These are phyloP conservation scores for Xylariaceae sp. DNA, from an alignment of 2,329 filamentous ascomycete genomes.

Conservation along the genomic window DNA sequence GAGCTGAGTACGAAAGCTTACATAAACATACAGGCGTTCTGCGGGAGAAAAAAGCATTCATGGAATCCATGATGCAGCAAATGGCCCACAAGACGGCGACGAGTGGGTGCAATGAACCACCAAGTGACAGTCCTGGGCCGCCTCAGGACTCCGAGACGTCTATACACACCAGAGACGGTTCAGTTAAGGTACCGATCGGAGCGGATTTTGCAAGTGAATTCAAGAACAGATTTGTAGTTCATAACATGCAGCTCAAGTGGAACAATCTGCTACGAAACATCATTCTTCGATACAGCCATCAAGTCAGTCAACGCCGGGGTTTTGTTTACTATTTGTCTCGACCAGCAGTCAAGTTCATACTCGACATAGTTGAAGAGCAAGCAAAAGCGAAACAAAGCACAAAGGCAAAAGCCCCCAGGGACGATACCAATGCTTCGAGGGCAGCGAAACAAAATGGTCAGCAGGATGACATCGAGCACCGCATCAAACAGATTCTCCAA, in stretches of 20 bases:
- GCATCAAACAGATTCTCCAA: constrained; percentile 79
- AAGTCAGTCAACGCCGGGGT: constrained; percentile 90
- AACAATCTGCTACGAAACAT: constrained; percentile 95
- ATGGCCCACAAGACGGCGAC: constrained; percentile 39
- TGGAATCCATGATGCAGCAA: constrained; percentile 57
- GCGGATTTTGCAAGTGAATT: constrained; percentile 91
- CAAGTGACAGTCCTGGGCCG: constrained; percentile 22
- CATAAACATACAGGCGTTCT: constrained; percentile 55
- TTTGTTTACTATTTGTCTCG: constrained; percentile 98
- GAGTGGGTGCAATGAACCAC: constrained; percentile 23
- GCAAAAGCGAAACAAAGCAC: constrained; percentile 61
- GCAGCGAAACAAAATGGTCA: constrained; percentile 52
- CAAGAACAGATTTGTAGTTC: constrained; percentile 96
- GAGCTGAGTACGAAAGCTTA: constrained; percentile 60
- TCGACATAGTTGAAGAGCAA: constrained; percentile 96
- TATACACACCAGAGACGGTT: constrained; percentile 54
- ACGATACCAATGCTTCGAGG: constrained; percentile 28
- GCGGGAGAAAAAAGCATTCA: constrained; percentile 55
- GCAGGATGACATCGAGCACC: constrained; percentile 71
- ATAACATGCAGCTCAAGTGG: constrained; percentile 98
- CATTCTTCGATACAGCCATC: constrained; percentile 93
- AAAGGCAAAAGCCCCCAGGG: constrained; percentile 28
- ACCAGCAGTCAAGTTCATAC: constrained; percentile 93
- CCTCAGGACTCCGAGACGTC: constrained; percentile 38
- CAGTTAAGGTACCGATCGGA: constrained; percentile 65